Evolutionary conservation across 2,329 filamentous ascomycete genomes (phyloP), one percentile per base, ranked within the genome.

Genomic region (Colletotrichum eremochloae): DNA sequence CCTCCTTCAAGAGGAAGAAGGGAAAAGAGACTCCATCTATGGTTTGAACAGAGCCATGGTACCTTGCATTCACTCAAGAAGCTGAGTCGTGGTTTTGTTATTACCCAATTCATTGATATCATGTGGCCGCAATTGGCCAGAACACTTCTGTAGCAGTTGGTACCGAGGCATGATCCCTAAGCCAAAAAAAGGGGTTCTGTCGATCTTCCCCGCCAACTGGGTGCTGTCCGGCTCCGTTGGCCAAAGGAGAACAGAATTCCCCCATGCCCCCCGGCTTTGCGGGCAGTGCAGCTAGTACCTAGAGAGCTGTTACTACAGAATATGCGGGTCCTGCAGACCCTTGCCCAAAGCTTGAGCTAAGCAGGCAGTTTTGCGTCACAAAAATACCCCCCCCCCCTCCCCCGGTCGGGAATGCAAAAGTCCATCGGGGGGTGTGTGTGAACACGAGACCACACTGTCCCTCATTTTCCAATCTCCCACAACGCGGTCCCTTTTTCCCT

Each of bases 361-460:
- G 64, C 68, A 56, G 57, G 60, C n/a, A 52, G 64, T 44, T 57
- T 64, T 70, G 60, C 70, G 56, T 60, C 66, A 65, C 70, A 65
- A 65, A 70, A 72, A 61, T 62, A 64, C 6, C 24, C 5, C 44
- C 65, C 50, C 61, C 40, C 52, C 36, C 33, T 24, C 24, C 24
- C 24, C 24, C 24, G 24, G 24, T 48, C 57, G 50, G 42, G 46
- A 63, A 63, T 68, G 63, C 55, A 55, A 67, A 61, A 31, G 42
- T 70, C 63, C 63, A 67, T 56, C 53, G 38, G 33, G 52, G 48
- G 50, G 57, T 24, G 24, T 44, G 15, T 44, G 69, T 55, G 69
- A 61, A 69, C 69, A 72, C 60, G 66, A 72, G 69, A 69, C 66
- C 55, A 56, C 31, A n/a, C 31, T 56, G 18, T 65, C 44, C 46